Percentiles rank a stretch among this genome's conserved stretches.
These are phyloP conservation scores for Amanita subjunquillea DNA, from an alignment of 768 basidiomycete genomes.

Conservation along the genomic window DNA sequence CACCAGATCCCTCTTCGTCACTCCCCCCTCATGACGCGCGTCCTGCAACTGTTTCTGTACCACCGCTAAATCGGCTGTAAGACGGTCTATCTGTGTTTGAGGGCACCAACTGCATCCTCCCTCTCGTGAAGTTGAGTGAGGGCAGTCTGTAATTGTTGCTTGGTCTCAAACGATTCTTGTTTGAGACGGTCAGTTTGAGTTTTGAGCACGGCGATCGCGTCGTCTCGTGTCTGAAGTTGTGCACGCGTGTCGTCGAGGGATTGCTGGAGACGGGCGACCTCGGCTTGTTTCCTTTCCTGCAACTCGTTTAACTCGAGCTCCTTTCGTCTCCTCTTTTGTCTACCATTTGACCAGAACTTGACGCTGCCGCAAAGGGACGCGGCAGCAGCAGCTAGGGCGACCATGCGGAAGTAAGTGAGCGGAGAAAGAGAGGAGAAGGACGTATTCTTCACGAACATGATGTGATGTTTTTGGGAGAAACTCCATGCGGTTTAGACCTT, in stretches of 20 bases:
- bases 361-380: background rate
- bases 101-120: background rate
- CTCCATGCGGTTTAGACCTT: slow-evolving; percentile 27
- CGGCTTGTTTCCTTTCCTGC: slow-evolving; percentile 6
- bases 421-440: slow-evolving; percentile 9
- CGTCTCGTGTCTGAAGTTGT: slow-evolving; percentile 13
- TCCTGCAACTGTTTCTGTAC: background rate
- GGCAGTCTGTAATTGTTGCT: background rate
- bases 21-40: slow-evolving; percentile 2
- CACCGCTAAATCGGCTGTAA: background rate
- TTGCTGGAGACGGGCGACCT: slow-evolving; percentile 10
- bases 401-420: slow-evolving; percentile 8
- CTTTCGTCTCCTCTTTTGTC: background rate
- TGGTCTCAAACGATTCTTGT: background rate
- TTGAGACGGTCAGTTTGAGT: background rate
- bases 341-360: slow-evolving; percentile 1
- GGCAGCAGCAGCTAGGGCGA: background rate
- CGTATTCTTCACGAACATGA: slow-evolving; percentile 6
- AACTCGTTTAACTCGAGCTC: slow-evolving; percentile 1
- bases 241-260: slow-evolving; percentile 13
- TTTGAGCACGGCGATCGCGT: slow-evolving; percentile 5
- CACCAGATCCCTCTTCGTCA: slow-evolving; percentile 10
- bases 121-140: background rate
- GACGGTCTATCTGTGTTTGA: background rate
- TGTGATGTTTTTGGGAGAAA: background rate